Evolutionary conservation across 2,329 filamentous ascomycete species (phyloP), one percentile per base, ranked within the genome.

Genomic region (Pseudopithomyces chartarum): DNA sequence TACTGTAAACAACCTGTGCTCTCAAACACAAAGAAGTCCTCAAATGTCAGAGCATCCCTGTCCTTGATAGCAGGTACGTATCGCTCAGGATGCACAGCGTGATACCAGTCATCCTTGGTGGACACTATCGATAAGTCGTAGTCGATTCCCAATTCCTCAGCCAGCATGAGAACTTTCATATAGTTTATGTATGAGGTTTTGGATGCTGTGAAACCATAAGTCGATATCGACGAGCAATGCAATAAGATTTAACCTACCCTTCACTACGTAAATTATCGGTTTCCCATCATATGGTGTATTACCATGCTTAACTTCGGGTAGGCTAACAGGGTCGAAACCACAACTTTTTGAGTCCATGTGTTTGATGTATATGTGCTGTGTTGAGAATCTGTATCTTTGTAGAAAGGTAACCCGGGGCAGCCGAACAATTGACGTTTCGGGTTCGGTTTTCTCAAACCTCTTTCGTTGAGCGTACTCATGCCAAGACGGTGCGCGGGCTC

Each of bases 151-250:
- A 78, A 64, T 59, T 77, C 74, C 53, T 70, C 59, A 15, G 71
- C 74, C 3, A 78, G 59, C 3, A 78, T 76, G 0, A 79, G 56
- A 1, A 73, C 70, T 49, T 79, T 78, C 50, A 79, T 76, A 60
- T 74, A 77, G 55, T 78, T 78, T 56, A 76, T 76, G 52, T 60
- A 62, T 29, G 26, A 29, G 26, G 26, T 29, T 29, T 29, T 29
- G 26, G 26, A n/a, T 40, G 38, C 38, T 20, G n/a, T 20, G 19
- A 40, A 40, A 5, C 38, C 15, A 20, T 40, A 40, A 17, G 38
- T 40, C 19, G 38, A 17, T 40, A 40, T 40, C 19, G 38, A 40
- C 4, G 19, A 20, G 38, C 15, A 46, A 23, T 29, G 26, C 4
- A 29, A 29, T 29, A 29, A 29, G 26, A 29, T 29, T 29, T 8